phyloP scores from a whole-genome alignment of 1,284 basidiomycete species.

The Malassezia brasiliensis region DNA sequence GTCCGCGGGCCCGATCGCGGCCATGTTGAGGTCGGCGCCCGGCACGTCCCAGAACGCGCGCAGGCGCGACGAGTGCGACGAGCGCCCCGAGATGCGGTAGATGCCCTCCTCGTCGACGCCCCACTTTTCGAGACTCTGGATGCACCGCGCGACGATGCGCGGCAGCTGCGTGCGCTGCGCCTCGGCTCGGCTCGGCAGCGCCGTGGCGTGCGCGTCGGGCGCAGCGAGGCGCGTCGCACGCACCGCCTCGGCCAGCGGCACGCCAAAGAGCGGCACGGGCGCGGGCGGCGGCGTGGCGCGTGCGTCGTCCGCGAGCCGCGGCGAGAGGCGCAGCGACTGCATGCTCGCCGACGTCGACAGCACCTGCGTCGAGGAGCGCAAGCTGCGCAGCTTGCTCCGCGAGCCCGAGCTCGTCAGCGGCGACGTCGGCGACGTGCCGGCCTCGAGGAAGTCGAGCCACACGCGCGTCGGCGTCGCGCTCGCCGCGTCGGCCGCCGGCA shows the following conservation, averaged over 20 bases:
- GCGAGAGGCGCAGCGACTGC: slow-evolving; percentile 13
- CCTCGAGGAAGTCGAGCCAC: slow-evolving; percentile 27
- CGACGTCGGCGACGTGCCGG: neutral
- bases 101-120: slow-evolving; percentile 41
- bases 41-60: slow-evolving; percentile 26
- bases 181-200: slow-evolving; percentile 19
- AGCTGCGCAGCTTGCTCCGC: slow-evolving; percentile 1
- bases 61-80: slow-evolving; percentile 37
- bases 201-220: slow-evolving; percentile 16
- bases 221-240: slow-evolving; percentile 26
- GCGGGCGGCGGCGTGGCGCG: slow-evolving; percentile 23
- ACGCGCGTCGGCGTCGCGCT: slow-evolving; percentile 10
- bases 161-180: slow-evolving; percentile 32
- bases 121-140: slow-evolving; percentile 38
- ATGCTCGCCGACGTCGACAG: slow-evolving; percentile 15
- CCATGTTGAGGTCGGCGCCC: slow-evolving; percentile 26
- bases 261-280: slow-evolving; percentile 25
- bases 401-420: neutral
- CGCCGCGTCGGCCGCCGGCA: neutral
- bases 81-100: slow-evolving; percentile 40
- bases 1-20: slow-evolving; percentile 36
- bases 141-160: slow-evolving; percentile 35
- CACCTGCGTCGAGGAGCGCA: slow-evolving; percentile 14
- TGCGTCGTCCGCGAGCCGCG: slow-evolving; percentile 13
- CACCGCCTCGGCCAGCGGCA: slow-evolving; percentile 32